Evolutionary conservation across 1,284 basidiomycete species (phyloP).

Genomic region (Peniophora sp.): DNA sequence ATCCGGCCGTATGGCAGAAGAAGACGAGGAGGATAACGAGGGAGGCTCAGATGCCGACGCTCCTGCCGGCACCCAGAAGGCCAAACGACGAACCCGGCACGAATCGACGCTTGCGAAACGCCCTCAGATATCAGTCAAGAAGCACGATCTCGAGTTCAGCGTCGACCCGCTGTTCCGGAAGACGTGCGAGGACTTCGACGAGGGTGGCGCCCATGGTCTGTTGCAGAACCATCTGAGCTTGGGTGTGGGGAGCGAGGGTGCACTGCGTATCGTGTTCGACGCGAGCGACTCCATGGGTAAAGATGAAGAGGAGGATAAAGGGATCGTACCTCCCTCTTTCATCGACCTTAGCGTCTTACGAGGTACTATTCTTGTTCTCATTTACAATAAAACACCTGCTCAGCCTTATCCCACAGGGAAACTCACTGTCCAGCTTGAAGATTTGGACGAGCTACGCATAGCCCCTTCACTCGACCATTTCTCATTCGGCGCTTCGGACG

Average conservation of each 20-base stretch:
- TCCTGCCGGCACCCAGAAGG: constrained; percentile 40
- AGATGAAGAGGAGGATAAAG: constrained; percentile 67
- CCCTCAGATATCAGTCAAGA: constrained; percentile 86
- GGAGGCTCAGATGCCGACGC: constrained; percentile 57
- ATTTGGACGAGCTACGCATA: constrained; percentile 63
- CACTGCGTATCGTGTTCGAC: constrained; percentile 91
- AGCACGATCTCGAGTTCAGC: constrained; percentile 89
- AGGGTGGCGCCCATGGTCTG: constrained; percentile 92
- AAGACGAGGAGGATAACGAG: constrained; percentile 48
- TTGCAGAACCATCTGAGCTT: constrained; percentile 87
- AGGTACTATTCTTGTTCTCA: constrained; percentile 29
- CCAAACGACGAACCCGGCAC: constrained; percentile 50
- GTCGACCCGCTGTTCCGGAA: constrained; percentile 98
- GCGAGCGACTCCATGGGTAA: constrained; percentile 86
- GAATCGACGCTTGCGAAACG: constrained; percentile 85
- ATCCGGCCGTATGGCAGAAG: constrained; percentile 47
- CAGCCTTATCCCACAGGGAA: constrained; percentile 33
- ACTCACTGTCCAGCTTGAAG: constrained; percentile 46
- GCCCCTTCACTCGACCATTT: constrained; percentile 77
- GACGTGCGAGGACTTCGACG: constrained; percentile 97
- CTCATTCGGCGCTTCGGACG: constrained; percentile 52
- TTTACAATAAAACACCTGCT: constrained; percentile 13
- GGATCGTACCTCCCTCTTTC: constrained; percentile 57
- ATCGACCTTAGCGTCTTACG: constrained; percentile 66
- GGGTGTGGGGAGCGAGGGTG: constrained; percentile 73